Evolutionary conservation across 768 basidiomycete species (phyloP).

Genomic region (Lentinus brumalis): DNA sequence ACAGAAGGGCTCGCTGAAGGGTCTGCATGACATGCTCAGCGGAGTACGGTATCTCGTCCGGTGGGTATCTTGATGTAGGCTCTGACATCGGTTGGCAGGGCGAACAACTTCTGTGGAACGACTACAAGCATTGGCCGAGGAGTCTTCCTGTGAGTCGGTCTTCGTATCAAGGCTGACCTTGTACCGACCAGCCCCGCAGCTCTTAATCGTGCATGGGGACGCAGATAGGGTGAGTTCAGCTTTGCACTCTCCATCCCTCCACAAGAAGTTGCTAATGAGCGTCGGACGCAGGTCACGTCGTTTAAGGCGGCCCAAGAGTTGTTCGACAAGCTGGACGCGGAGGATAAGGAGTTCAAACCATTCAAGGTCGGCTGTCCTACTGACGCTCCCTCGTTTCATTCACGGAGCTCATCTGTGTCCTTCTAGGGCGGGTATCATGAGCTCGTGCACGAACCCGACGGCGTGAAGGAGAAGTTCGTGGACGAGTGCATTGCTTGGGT

Average conservation of each 20-base stretch:
- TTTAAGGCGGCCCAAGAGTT: conserved; percentile 55
- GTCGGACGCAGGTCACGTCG: conserved; percentile 52
- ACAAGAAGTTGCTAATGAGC: not conserved
- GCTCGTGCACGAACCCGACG: conserved; percentile 73
- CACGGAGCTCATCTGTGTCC: not conserved
- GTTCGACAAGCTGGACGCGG: conserved; percentile 49
- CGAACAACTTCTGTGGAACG: conserved; percentile 49
- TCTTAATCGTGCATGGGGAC: conserved; percentile 18
- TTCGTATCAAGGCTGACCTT: not conserved
- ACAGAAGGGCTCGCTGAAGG: conserved; percentile 43
- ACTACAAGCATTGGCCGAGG: conserved; percentile 63
- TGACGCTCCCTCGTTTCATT: not conserved
- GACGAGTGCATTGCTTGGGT: conserved; percentile 59
- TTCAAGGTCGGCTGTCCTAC: conserved; percentile 36
- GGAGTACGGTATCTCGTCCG: conserved; percentile 19
- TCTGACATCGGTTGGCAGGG: conserved; percentile 46
- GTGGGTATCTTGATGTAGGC: not conserved
- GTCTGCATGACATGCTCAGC: conserved; percentile 25
- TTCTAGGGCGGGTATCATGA: conserved; percentile 71
- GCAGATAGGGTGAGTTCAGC: conserved; percentile 12
- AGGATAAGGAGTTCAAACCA: conserved; percentile 53
- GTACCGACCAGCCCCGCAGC: not conserved
- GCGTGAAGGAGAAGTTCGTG: conserved; percentile 59
- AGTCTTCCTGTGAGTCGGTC: conserved; percentile 54
- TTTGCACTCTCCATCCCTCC: too few species aligned